These are phyloP conservation scores for Diaporthe longicolla DNA, from an alignment of 2,329 filamentous ascomycete genomes.

Conservation along the genomic window DNA sequence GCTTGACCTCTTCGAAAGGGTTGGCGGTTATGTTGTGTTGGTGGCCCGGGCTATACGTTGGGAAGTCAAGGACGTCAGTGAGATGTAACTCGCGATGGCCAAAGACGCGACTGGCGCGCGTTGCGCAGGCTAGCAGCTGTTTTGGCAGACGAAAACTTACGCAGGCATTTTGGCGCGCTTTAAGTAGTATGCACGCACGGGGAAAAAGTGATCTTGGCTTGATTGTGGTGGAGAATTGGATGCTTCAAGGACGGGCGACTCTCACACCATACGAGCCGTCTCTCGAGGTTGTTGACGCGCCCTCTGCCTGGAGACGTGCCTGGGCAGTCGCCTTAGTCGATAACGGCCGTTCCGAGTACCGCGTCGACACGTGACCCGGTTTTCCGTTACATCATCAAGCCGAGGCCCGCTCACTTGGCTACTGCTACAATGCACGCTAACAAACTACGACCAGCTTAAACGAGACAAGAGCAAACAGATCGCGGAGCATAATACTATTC, in stretches of 20 bases:
- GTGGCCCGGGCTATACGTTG: slow-evolving; percentile 72
- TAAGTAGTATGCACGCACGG: slow-evolving; percentile 14
- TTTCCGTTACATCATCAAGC: slow-evolving; percentile 16
- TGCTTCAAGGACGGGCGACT: slow-evolving; percentile 6
- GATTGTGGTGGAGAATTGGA: slow-evolving; percentile 15
- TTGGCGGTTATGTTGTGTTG: slow-evolving; percentile 78
- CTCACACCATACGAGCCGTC: slow-evolving; percentile 22
- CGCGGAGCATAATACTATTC: background rate
- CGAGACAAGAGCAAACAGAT: background rate
- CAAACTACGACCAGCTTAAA: background rate
- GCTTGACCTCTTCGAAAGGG: slow-evolving; percentile 82
- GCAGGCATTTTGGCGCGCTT: slow-evolving; percentile 57
- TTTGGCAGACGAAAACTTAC: slow-evolving; percentile 51
- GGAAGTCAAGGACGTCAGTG: slow-evolving; percentile 10
- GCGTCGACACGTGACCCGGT: slow-evolving; percentile 35
- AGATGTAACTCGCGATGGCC: background rate
- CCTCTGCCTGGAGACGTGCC: slow-evolving; percentile 37
- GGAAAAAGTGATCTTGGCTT: background rate
- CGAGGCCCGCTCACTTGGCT: background rate
- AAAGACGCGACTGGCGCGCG: slow-evolving; percentile 34
- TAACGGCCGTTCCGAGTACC: background rate
- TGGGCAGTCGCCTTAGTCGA: background rate
- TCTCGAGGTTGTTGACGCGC: slow-evolving; percentile 34
- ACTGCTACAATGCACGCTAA: background rate
- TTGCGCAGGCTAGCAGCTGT: slow-evolving; percentile 42